Percentiles rank a stretch among this genome's conserved stretches.
Evolutionary conservation across 1,284 basidiomycete species (phyloP).

Genomic region (Somion occarium): DNA sequence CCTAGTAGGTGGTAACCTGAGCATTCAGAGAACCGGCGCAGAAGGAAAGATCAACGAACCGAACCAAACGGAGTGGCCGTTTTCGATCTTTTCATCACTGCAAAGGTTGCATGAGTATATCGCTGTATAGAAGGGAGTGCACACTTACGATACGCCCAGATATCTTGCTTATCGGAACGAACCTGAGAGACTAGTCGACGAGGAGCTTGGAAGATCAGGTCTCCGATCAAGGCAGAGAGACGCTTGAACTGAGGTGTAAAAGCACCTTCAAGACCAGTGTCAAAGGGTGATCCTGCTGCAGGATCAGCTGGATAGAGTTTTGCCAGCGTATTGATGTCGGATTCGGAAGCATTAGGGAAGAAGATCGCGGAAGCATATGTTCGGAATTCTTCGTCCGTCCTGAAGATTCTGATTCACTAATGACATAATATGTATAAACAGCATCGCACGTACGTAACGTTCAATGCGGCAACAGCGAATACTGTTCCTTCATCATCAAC

Average conservation of each 20-base stretch:
- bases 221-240: slow-evolving; percentile 46
- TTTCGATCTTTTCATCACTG: slow-evolving; percentile 42
- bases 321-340: slow-evolving; percentile 18
- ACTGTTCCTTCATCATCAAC: slow-evolving; percentile 19
- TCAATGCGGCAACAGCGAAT: slow-evolving; percentile 14
- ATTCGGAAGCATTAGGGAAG: slow-evolving; percentile 15
- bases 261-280: slow-evolving; percentile 39
- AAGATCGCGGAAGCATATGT: slow-evolving; percentile 14
- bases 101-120: background rate
- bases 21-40: background rate
- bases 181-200: slow-evolving; percentile 43
- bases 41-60: slow-evolving; percentile 19
- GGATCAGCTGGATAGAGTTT: slow-evolving; percentile 23
- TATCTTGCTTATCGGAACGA: slow-evolving; percentile 19
- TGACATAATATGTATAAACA: slow-evolving; percentile 8
- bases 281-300: slow-evolving; percentile 47
- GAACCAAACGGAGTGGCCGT: slow-evolving; percentile 37
- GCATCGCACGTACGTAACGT: slow-evolving; percentile 14
- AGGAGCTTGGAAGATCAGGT: slow-evolving; percentile 49
- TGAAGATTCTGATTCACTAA: background rate
- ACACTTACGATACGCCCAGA: slow-evolving; percentile 28
- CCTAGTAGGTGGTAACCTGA: background rate
- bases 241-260: slow-evolving; percentile 50
- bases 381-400: background rate
- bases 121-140: background rate